Evolutionary conservation across 2,329 filamentous ascomycete genomes (phyloP).

Genomic region (Fusarium camptoceras): DNA sequence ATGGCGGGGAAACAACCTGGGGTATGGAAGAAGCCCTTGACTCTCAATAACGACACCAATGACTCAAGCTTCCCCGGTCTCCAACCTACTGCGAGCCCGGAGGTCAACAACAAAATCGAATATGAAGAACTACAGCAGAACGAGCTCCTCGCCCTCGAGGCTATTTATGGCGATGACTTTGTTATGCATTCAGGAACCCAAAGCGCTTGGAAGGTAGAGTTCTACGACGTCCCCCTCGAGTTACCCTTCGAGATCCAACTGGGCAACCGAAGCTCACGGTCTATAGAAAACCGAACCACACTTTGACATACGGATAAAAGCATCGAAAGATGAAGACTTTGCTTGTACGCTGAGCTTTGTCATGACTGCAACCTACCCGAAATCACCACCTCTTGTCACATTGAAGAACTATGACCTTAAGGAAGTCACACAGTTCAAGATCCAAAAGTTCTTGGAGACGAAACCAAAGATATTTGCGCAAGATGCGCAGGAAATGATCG

Average conservation of each 20-base stretch:
- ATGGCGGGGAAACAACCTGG: conserved; percentile 66
- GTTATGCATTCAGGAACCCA: conserved; percentile 76
- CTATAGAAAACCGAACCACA: conserved; percentile 80
- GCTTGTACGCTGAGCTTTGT: conserved; percentile 79
- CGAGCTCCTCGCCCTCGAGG: conserved; percentile 85
- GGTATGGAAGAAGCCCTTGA: conserved; percentile 62
- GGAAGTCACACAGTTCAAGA: conserved; percentile 76
- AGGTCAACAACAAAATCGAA: conserved; percentile 63
- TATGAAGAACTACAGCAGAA: conserved; percentile 89
- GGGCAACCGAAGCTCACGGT: conserved; percentile 38
- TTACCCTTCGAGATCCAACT: conserved; percentile 21
- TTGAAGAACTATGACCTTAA: conserved; percentile 75
- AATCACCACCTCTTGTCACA: conserved; percentile 78
- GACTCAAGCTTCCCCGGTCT: conserved; percentile 66
- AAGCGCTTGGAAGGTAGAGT: conserved; percentile 83
- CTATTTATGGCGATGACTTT: conserved; percentile 93
- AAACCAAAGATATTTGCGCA: conserved; percentile 66
- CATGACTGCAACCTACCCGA: conserved; percentile 91
- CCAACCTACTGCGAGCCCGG: conserved; percentile 55
- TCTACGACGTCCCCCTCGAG: conserved; percentile 28
- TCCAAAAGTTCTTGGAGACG: conserved; percentile 72
- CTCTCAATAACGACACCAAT: conserved; percentile 56
- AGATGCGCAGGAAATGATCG: conserved; percentile 69
- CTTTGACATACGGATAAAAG: conserved; percentile 83
- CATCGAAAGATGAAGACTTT: conserved; percentile 78